Evolutionary conservation across 129 eudicot species (phyloP).

Genomic region (Apium graveolens): DNA sequence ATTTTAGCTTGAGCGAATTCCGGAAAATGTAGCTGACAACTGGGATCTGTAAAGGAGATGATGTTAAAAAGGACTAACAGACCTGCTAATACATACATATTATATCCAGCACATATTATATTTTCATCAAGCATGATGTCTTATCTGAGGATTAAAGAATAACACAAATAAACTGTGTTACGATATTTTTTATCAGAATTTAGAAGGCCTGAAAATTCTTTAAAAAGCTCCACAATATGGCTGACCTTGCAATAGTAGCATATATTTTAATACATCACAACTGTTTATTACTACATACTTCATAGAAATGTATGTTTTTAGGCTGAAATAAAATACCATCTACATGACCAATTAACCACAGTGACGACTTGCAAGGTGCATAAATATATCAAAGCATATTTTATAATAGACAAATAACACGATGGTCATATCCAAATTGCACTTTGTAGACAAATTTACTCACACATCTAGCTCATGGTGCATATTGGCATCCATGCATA

Average conservation of each 20-base stretch:
- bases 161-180: background rate
- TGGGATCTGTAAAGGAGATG: slow-evolving; percentile 38
- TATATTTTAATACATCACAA: background rate
- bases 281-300: background rate
- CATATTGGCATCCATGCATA: background rate
- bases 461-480: too few relatives aligned
- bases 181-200: background rate
- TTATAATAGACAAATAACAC: too few relatives aligned
- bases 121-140: background rate
- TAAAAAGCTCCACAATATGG: background rate
- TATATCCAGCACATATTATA: background rate
- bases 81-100: background rate
- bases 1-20: slow-evolving; percentile 63
- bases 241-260: background rate
- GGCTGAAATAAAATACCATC: background rate
- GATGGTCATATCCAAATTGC: too few relatives aligned
- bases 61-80: background rate
- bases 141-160: background rate
- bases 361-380: background rate
- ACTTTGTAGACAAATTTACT: too few relatives aligned
- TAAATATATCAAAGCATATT: background rate
- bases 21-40: slow-evolving; percentile 45
- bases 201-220: background rate
- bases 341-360: background rate
- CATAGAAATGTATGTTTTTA: background rate